Evolutionary conservation across 306 rosid species (phyloP).

Genomic region (Pyrus bretschneideri): DNA sequence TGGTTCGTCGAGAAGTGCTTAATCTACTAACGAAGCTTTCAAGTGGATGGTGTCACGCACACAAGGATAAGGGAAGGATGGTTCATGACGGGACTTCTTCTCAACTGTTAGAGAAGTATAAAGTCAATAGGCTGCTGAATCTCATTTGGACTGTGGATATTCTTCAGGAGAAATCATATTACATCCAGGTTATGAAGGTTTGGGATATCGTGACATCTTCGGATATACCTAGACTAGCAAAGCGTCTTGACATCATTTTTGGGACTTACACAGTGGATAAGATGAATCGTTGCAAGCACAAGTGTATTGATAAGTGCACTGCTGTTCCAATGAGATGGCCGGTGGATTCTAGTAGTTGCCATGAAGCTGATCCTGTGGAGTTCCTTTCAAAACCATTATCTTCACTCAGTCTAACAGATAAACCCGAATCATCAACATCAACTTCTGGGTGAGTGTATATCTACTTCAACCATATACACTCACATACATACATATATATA

Average conservation of each 20-base stretch:
- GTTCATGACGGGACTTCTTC: slow-evolving; percentile 21
- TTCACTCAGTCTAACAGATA: slow-evolving; percentile 11
- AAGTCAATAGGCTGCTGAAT: slow-evolving; percentile 27
- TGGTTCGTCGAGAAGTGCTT: slow-evolving; percentile 24
- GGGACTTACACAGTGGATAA: slow-evolving; percentile 21
- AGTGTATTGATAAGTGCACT: slow-evolving; percentile 6
- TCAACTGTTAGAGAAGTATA: slow-evolving; percentile 27
- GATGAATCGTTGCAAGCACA: slow-evolving; percentile 30
- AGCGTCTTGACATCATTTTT: slow-evolving; percentile 20
- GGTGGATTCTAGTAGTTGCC: neutral
- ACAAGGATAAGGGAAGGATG: neutral
- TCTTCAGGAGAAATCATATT: slow-evolving; percentile 24
- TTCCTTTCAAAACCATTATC: slow-evolving; percentile 9
- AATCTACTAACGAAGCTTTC: slow-evolving; percentile 39
- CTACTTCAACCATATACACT: neutral
- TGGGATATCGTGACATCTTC: slow-evolving; percentile 38
- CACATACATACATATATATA: too few relatives aligned
- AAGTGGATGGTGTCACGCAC: slow-evolving; percentile 35
- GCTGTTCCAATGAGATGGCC: slow-evolving; percentile 36
- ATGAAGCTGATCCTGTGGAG: neutral
- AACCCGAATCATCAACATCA: neutral
- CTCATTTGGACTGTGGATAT: slow-evolving; percentile 49
- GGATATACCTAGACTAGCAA: slow-evolving; percentile 19
- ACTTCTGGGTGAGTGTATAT: slow-evolving; percentile 7
- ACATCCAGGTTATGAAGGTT: slow-evolving; percentile 34